phyloP scores from a whole-genome alignment of 148 eudicot species.

The Gaultheria prostrata region DNA sequence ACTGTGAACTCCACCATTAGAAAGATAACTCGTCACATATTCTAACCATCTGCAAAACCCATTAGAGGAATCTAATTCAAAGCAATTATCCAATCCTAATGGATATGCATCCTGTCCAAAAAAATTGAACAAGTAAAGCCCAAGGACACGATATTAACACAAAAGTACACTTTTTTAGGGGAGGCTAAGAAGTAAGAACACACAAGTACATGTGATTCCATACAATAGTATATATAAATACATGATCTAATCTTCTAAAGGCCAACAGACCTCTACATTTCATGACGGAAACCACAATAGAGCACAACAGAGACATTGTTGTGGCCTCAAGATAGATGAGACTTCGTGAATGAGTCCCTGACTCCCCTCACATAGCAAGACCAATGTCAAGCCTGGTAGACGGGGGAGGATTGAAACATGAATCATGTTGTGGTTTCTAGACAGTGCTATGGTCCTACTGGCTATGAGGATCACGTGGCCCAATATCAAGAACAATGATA shows the following conservation, averaged over 20 bases:
- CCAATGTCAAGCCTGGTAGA: not conserved
- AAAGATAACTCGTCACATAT: not conserved
- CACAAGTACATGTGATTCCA: not conserved
- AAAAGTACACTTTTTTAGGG: not conserved
- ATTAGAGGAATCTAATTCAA: not conserved
- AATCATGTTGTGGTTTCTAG: not conserved
- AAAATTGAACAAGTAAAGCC: not conserved
- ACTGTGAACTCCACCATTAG: not conserved
- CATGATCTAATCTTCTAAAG: not conserved
- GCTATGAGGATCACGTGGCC: not conserved
- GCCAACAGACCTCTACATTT: not conserved
- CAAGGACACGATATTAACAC: not conserved
- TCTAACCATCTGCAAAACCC: constrained; percentile 5
- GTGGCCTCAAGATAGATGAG: not conserved
- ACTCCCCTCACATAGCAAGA: not conserved
- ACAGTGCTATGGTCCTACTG: not conserved
- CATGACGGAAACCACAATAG: not conserved
- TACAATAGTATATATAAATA: not conserved
- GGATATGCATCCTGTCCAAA: not conserved
- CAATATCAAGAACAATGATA: not conserved
- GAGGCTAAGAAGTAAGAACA: not conserved
- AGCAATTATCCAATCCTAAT: not conserved
- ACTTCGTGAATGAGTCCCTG: not conserved
- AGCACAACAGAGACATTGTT: not conserved
- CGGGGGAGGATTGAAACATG: not conserved